Evolutionary conservation across 345 rosid genomes (phyloP).

Genomic region (Nephelium lappaceum): DNA sequence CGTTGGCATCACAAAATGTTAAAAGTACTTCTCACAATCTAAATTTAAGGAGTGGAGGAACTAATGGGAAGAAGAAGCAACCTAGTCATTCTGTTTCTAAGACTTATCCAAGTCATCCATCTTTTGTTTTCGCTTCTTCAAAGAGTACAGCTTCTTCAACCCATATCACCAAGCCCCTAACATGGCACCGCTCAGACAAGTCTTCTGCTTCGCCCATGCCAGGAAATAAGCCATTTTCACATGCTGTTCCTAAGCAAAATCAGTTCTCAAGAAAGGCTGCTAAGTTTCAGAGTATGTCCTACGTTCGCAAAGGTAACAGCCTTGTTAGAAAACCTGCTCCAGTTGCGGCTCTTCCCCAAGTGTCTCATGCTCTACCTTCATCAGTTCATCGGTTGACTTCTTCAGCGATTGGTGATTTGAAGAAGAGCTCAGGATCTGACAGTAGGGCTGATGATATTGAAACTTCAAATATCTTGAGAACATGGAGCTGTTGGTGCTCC

Average conservation of each 20-base stretch:
- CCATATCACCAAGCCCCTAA: constrained; percentile 52
- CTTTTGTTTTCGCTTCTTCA: constrained; percentile 46
- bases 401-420: constrained; percentile 42
- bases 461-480: constrained; percentile 31
- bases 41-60: constrained; percentile 36
- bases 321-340: constrained; percentile 71
- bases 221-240: constrained; percentile 45
- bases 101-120: constrained; percentile 39
- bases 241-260: constrained; percentile 40
- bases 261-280: constrained; percentile 39
- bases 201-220: constrained; percentile 35
- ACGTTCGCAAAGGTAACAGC: constrained; percentile 92
- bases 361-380: constrained; percentile 41
- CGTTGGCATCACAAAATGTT: constrained; percentile 34
- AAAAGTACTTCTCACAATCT: constrained; percentile 27
- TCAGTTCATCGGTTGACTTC: constrained; percentile 46
- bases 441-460: constrained; percentile 37
- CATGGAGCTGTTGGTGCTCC: constrained; percentile 41
- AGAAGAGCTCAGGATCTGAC: constrained; percentile 47
- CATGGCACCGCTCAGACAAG: constrained; percentile 71
- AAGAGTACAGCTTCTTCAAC: constrained; percentile 50
- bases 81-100: constrained; percentile 41
- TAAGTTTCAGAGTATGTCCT: constrained; percentile 45
- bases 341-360: constrained; percentile 43
- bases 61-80: constrained; percentile 46